Conservation (phyloP, 176 grass and related monocot species). For the Neostapfia colusana region DNA sequence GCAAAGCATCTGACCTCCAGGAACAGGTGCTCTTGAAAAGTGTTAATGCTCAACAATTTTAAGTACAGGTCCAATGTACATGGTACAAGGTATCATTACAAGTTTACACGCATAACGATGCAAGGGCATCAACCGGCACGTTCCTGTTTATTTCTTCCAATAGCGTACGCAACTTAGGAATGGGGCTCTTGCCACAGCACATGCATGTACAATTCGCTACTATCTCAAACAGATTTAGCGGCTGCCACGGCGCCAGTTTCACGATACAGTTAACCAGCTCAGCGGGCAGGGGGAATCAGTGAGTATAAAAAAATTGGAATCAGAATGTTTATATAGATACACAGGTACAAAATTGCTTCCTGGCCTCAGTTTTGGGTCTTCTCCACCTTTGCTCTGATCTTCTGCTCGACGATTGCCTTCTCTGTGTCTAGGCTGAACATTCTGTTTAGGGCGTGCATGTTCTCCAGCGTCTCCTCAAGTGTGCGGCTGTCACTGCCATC, state of each 20-base stretch:
- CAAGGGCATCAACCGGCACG: conserved; percentile 26
- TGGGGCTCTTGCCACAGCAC: conserved; percentile 42
- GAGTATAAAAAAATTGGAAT: conserved; percentile 43
- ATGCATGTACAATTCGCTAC: conserved; percentile 37
- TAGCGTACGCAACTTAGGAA: conserved; percentile 33
- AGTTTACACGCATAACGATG: background rate
- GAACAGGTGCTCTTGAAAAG: background rate
- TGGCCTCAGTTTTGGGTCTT: conserved; percentile 66
- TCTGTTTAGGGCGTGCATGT: conserved; percentile 83
- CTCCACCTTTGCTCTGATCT: conserved; percentile 94
- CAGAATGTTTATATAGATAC: conserved; percentile 45
- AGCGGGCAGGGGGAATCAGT: conserved; percentile 21
- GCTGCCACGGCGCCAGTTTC: conserved; percentile 41
- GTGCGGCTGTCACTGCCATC: conserved; percentile 78
- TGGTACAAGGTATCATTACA: background rate
- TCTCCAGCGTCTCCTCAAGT: conserved; percentile 74
- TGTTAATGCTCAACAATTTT: background rate
- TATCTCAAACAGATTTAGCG: conserved; percentile 28
- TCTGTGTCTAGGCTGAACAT: conserved; percentile 85
- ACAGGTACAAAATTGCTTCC: conserved; percentile 28
- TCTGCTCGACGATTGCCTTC: conserved; percentile 74
- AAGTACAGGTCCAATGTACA: background rate
- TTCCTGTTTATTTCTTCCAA: conserved; percentile 38
- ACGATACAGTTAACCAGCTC: conserved; percentile 36
- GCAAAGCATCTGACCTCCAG: background rate